Percentiles rank a stretch among this genome's conserved stretches.
Conservation (phyloP, 148 eudicot genomes). For the Dianthus caryophyllus region DNA sequence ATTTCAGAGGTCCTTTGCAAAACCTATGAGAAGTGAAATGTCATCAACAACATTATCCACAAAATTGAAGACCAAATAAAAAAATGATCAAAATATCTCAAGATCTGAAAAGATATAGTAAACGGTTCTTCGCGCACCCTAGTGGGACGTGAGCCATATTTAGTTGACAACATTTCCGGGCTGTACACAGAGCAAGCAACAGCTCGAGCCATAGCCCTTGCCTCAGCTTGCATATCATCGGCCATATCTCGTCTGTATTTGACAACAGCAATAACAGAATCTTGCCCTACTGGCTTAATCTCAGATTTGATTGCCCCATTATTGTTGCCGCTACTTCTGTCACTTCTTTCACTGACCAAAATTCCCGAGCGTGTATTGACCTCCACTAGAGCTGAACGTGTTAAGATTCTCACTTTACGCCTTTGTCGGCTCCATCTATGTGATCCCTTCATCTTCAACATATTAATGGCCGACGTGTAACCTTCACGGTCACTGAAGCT, state of each 20-base stretch:
- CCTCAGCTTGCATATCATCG: conserved; percentile 92
- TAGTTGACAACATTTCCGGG: conserved; percentile 52
- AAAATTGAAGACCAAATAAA: conserved; percentile 2
- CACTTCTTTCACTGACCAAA: conserved; percentile 10
- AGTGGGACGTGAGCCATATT: conserved; percentile 79
- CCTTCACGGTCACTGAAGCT: conserved; percentile 8
- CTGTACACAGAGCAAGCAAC: conserved; percentile 66
- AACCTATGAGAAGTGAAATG: conserved; percentile 36
- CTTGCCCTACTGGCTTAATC: conserved; percentile 13
- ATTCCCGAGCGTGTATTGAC: conserved; percentile 17
- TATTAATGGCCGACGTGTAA: conserved; percentile 9
- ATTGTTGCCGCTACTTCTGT: conserved; percentile 5
- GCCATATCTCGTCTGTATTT: conserved; percentile 46
- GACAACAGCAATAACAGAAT: conserved; percentile 23
- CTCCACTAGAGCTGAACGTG: conserved; percentile 35
- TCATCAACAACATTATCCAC: conserved; percentile 21
- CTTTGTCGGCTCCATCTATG: conserved; percentile 27
- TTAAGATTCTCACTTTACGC: conserved; percentile 18
- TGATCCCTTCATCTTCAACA: conserved; percentile 10
- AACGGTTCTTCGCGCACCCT: conserved; percentile 34
- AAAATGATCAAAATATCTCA: conserved; percentile 3
- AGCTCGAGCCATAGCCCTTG: conserved; percentile 81
- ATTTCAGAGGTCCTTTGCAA: conserved; percentile 66
- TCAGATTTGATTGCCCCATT: conserved; percentile 14
- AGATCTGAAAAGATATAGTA: conserved; percentile 5